Base-by-base conservation (phyloP, 1,284 basidiomycete species). In the Pterulicium gracile region DNA sequence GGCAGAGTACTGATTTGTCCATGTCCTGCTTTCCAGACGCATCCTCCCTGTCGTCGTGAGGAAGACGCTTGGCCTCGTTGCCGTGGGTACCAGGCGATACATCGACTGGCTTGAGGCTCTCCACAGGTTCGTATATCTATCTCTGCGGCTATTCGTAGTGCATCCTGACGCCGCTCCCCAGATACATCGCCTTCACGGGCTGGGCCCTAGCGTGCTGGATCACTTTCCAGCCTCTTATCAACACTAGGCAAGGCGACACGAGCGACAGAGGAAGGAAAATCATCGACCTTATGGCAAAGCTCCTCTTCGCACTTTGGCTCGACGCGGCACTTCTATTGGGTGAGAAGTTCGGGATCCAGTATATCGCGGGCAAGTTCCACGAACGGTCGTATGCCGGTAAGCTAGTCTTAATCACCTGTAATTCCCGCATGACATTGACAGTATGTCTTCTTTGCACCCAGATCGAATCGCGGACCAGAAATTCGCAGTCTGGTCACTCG, bases 291-390 rank as follows among this genome's bases (percentile, higher is more conserved):
- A 66, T 84, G 19, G 73, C 68, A 13, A 81, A 80, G 56, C 63
- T 88, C 19, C 67, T 90, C 5, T 92, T 94, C 56, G 88, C 80
- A 2, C 58, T 89, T 43, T 76, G 82, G 59, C 60, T 95, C 44
- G 88, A 82, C 57, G 65, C 82, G 0, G 72, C 76, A 24, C 71
- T 93, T 19, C 71, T 93, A 4, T 70, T 88, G 5, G 79, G 74
- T 44, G 90, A 95, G 61, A 97, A 97, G 61, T 76, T 93, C 51
- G 62, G 83, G 13, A 87, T 96, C 48, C 93, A 96, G 60, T 80
- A 81, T 67, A 90, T 94, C 54, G 86, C 87, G 50, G 68, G 65
- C 54, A 86, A 85, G 58, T 95, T 94, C 71, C 91, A 95, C 64
- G 83, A 88, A 57, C 75, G 84, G 52, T 89, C 87, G 5, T 95